A percentile compares a stretch with the other conserved stretches of the same genome.
phyloP scores from a whole-genome alignment of 495 filamentous ascomycete genomes.

The Penicillium dipodomyicola region DNA sequence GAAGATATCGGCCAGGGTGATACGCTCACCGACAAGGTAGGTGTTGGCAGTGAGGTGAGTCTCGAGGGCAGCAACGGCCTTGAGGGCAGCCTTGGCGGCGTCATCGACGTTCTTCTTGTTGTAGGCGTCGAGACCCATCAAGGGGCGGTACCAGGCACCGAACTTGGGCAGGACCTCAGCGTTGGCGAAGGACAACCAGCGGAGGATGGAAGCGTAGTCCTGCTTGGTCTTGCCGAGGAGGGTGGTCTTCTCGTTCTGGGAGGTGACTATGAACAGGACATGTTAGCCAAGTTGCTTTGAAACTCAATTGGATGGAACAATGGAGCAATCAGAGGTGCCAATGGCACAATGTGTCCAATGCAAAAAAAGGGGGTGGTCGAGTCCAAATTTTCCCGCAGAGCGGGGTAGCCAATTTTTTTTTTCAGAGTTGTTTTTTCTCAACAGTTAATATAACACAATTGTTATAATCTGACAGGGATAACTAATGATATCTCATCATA shows the following conservation, averaged over 20 bases:
- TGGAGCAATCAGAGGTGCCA: constrained; percentile 22
- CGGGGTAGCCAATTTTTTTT: constrained; percentile 34
- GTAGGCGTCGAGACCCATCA: constrained; percentile 78
- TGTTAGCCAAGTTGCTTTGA: constrained; percentile 27
- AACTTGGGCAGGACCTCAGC: constrained; percentile 72
- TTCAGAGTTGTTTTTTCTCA: constrained; percentile 40
- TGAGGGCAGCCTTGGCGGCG: constrained; percentile 59
- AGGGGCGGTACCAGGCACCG: constrained; percentile 83
- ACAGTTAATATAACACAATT: constrained; percentile 81
- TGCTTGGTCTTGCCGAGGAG: constrained; percentile 99
- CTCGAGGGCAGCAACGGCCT: constrained; percentile 70
- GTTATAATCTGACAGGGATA: constrained; percentile 93
- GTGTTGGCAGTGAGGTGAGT: constrained; percentile 88
- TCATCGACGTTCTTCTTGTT: constrained; percentile 98
- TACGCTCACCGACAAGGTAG: constrained; percentile 94
- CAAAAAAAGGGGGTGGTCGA: constrained; percentile 5
- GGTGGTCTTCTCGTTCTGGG: constrained; percentile 99
- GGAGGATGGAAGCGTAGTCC: constrained; percentile 96
- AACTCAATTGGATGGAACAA: constrained; percentile 13
- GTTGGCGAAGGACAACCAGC: constrained; percentile 95
- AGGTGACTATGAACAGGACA: constrained; percentile 68
- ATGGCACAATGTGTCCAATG: constrained; percentile 20
- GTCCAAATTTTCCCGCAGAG: constrained; percentile 28
- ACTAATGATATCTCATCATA: constrained; percentile 89
- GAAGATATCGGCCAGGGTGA: constrained; percentile 95